A percentile compares a stretch with the other conserved stretches of the same genome.
phyloP scores from a whole-genome alignment of 2,329 filamentous ascomycete species.

The Pseudogymnoascus sp. region DNA sequence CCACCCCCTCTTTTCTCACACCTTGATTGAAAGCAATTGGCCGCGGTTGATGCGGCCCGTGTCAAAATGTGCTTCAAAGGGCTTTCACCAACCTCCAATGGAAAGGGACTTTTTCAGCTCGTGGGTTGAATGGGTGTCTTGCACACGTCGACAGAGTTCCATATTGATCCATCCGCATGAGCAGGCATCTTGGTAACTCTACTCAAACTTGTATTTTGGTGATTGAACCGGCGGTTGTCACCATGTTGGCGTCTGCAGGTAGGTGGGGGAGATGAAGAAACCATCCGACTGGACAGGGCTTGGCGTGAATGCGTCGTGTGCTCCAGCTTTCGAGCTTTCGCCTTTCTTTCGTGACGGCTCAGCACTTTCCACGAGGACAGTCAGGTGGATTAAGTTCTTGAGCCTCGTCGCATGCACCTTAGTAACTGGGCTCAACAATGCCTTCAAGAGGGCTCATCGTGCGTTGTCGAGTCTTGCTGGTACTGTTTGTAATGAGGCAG shows the following conservation, averaged over 20 bases:
- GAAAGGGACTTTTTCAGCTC: background rate
- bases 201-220: background rate
- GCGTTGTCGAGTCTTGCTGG: background rate
- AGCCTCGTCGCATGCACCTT: background rate
- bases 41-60: constrained; percentile 1
- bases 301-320: constrained; percentile 4
- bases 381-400: background rate
- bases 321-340: background rate
- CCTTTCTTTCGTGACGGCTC: background rate
- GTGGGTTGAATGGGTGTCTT: background rate
- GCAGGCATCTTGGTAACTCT: background rate
- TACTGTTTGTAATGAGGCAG: background rate
- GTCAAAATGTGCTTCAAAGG: background rate
- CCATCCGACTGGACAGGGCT: background rate
- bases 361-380: background rate
- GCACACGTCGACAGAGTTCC: constrained; percentile 2
- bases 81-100: background rate
- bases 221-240: background rate
- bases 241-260: background rate
- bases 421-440: background rate
- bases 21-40: constrained; percentile 3
- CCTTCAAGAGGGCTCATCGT: background rate
- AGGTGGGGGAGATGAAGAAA: background rate
- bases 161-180: constrained; percentile 4
- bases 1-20: background rate